Evolutionary conservation across 192 early-diverging fungal genomes (phyloP).

Genomic region (Coemansia sp.): DNA sequence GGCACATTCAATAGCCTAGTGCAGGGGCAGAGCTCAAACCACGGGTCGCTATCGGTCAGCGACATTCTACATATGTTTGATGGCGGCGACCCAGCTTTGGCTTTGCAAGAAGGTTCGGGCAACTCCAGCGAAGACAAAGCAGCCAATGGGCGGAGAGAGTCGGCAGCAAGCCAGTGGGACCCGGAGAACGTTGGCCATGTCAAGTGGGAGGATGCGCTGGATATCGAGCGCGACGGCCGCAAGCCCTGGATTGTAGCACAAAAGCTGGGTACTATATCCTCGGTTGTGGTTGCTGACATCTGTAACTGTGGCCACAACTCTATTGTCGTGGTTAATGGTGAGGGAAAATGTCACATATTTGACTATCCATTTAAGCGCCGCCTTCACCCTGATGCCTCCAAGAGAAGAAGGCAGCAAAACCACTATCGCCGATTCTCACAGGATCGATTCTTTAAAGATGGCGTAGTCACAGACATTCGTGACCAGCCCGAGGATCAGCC

Average conservation of each 20-base stretch:
- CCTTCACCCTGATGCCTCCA: constrained; percentile 34
- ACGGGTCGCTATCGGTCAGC: constrained; percentile 41
- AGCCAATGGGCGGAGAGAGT: background rate
- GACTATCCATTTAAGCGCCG: constrained; percentile 51
- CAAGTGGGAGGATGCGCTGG: constrained; percentile 51
- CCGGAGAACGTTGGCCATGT: constrained; percentile 21
- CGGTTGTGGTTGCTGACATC: constrained; percentile 47
- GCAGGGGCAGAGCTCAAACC: constrained; percentile 14
- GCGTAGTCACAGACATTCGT: constrained; percentile 12
- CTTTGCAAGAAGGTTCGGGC: constrained; percentile 6
- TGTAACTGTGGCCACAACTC: constrained; percentile 50
- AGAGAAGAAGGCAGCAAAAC: constrained; percentile 45
- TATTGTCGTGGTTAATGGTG: constrained; percentile 48
- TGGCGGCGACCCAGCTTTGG: constrained; percentile 6
- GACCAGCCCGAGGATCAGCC: background rate
- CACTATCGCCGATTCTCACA: constrained; percentile 49
- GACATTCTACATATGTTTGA: constrained; percentile 47
- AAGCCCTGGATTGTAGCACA: constrained; percentile 55
- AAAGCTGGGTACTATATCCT: constrained; percentile 49
- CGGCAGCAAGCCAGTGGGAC: background rate
- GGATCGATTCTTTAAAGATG: constrained; percentile 48
- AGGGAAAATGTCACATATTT: constrained; percentile 52
- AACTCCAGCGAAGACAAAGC: constrained; percentile 38
- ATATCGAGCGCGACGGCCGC: constrained; percentile 53
- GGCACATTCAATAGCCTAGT: constrained; percentile 34